phyloP scores from a whole-genome alignment of 2,329 filamentous ascomycete species.

The Pseudocercospora vitis region DNA sequence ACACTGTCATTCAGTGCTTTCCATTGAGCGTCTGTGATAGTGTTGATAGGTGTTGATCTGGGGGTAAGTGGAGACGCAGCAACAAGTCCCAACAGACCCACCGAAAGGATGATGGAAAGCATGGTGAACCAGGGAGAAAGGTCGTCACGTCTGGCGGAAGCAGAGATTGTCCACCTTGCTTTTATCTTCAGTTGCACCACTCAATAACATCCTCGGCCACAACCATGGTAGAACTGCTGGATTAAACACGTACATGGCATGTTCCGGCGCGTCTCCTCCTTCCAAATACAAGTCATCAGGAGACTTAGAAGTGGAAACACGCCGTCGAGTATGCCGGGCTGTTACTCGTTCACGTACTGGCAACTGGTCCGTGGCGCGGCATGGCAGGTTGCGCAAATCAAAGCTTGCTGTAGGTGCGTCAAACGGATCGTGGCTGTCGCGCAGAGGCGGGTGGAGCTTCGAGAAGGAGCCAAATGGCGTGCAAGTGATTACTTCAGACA shows the following conservation, averaged over 20 bases:
- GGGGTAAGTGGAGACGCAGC: not conserved
- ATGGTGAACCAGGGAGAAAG: too few relatives aligned
- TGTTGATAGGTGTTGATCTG: not conserved
- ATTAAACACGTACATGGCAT: not conserved
- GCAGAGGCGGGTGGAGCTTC: not conserved
- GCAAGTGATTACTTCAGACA: not conserved
- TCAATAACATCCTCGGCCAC: not conserved
- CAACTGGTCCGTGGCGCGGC: not conserved
- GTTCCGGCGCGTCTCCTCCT: not conserved
- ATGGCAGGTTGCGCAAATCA: not conserved
- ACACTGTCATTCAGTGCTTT: conserved; percentile 24
- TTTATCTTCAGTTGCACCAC: not conserved
- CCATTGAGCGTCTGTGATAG: conserved; percentile 22
- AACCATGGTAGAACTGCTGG: too few relatives aligned
- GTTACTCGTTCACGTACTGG: not conserved
- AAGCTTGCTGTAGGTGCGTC: not conserved
- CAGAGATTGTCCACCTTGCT: too few relatives aligned
- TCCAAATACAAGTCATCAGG: not conserved
- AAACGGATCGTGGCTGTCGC: not conserved
- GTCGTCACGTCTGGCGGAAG: too few relatives aligned
- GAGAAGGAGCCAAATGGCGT: too few relatives aligned
- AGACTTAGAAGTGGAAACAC: not conserved
- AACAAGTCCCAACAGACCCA: not conserved
- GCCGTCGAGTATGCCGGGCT: not conserved
- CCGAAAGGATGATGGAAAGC: not conserved